Conservation (phyloP, 2,329 filamentous ascomycete species). For the Talaromyces sp. region DNA sequence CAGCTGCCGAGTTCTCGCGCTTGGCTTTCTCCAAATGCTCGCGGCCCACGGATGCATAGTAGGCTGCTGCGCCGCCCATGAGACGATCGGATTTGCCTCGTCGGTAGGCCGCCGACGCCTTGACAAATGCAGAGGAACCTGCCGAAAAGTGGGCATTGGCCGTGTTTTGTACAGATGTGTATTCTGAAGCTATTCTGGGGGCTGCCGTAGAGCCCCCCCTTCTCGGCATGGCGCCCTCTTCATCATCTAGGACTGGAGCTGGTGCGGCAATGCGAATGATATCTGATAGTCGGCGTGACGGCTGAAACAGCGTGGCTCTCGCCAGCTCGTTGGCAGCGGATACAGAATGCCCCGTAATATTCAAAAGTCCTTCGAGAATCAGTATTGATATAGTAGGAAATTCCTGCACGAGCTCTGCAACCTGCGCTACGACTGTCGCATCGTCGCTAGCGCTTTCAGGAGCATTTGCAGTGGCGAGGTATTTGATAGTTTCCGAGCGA, state of each 20-base stretch:
- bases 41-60: slow-evolving; percentile 68
- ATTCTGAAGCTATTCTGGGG: slow-evolving; percentile 16
- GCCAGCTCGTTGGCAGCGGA: slow-evolving; percentile 58
- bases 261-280: slow-evolving; percentile 41
- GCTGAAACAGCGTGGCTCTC: slow-evolving; percentile 45
- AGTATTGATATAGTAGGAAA: slow-evolving; percentile 50
- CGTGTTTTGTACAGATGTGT: slow-evolving; percentile 27
- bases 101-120: slow-evolving; percentile 57
- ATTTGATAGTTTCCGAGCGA: slow-evolving; percentile 51
- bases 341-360: slow-evolving; percentile 54
- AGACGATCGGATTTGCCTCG: slow-evolving; percentile 65
- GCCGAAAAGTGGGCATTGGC: slow-evolving; percentile 45
- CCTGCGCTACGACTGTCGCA: slow-evolving; percentile 43
- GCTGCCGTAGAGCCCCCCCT: slow-evolving; percentile 6
- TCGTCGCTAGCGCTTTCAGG: slow-evolving; percentile 34
- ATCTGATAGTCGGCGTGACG: slow-evolving; percentile 28
- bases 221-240: slow-evolving; percentile 16
- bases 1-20: slow-evolving; percentile 59
- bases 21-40: slow-evolving; percentile 58
- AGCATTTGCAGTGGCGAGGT: slow-evolving; percentile 48
- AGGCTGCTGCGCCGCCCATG: slow-evolving; percentile 69
- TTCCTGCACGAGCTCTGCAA: slow-evolving; percentile 50
- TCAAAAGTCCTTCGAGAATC: slow-evolving; percentile 51
- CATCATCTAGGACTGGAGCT: slow-evolving; percentile 18
- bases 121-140: slow-evolving; percentile 49